These are phyloP conservation scores for Athelia sp. DNA, from an alignment of 1,284 basidiomycete species.

Conservation along the genomic window DNA sequence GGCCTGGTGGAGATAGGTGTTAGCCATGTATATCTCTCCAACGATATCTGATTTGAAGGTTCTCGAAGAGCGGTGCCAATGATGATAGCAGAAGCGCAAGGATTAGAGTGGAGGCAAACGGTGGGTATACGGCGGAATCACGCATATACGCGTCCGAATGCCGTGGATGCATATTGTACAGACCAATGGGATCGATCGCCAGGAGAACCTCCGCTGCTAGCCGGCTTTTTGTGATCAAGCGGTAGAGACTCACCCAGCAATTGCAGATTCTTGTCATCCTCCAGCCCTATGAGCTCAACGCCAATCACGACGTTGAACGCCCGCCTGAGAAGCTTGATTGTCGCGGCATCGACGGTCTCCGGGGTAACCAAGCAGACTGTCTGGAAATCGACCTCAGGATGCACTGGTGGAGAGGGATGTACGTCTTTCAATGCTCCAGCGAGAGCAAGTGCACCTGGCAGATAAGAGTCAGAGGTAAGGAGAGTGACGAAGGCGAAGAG, in stretches of 20 bases:
- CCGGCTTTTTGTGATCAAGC: too few species aligned
- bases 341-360: constrained; percentile 83
- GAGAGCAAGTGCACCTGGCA: constrained; percentile 87
- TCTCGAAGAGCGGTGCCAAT: too few species aligned
- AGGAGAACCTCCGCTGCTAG: too few species aligned
- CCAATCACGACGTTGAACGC: constrained; percentile 87
- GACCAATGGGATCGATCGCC: too few species aligned
- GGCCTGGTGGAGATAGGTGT: too few species aligned
- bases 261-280: constrained; percentile 59
- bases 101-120: too few species aligned
- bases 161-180: background rate
- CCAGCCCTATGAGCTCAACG: constrained; percentile 79
- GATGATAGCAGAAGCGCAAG: too few species aligned
- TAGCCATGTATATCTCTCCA: too few species aligned
- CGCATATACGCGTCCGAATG: background rate
- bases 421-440: constrained; percentile 80
- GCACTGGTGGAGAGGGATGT: constrained; percentile 51
- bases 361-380: constrained; percentile 94
- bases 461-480: constrained; percentile 85
- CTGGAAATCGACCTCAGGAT: constrained; percentile 67
- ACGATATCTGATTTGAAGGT: too few species aligned
- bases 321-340: constrained; percentile 77
- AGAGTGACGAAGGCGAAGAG: constrained; percentile 85
- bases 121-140: too few species aligned
- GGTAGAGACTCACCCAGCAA: constrained; percentile 75